phyloP scores from a whole-genome alignment of 495 filamentous ascomycete species.

The Jackrogersella minutella region DNA sequence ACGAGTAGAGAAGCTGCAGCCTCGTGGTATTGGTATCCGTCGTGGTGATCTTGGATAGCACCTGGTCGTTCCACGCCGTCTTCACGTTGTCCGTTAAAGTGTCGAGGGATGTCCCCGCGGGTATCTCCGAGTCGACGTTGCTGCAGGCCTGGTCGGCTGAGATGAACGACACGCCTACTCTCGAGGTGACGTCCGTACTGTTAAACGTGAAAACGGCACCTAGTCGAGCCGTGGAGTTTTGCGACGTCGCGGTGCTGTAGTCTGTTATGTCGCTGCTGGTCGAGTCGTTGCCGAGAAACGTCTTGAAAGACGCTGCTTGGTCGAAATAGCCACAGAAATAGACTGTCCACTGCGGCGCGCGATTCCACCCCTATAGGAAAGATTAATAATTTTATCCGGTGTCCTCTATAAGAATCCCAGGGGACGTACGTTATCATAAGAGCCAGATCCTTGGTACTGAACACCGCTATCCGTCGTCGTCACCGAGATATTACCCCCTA shows the following conservation, averaged over 20 bases:
- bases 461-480: conserved; percentile 43
- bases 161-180: conserved; percentile 76
- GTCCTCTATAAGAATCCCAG: neutral
- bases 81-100: conserved; percentile 59
- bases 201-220: conserved; percentile 56
- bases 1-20: conserved; percentile 68
- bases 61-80: conserved; percentile 64
- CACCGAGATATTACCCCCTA: conserved; percentile 67
- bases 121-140: conserved; percentile 67
- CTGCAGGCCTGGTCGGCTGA: conserved; percentile 68
- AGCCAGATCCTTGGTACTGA: conserved; percentile 69
- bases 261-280: conserved; percentile 36
- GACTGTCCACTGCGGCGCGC: conserved; percentile 67
- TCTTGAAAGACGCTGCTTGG: conserved; percentile 51
- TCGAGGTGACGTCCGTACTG: conserved; percentile 58
- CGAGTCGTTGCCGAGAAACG: conserved; percentile 60
- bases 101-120: conserved; percentile 54
- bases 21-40: conserved; percentile 63
- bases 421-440: conserved; percentile 68
- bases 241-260: conserved; percentile 35
- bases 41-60: conserved; percentile 70
- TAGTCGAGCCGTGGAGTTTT: conserved; percentile 45
- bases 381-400: conserved; percentile 1
- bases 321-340: conserved; percentile 76
- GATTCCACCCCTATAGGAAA: conserved; percentile 50